Conservation (phyloP, 495 filamentous ascomycete species). For the Talaromyces proteolyticus region DNA sequence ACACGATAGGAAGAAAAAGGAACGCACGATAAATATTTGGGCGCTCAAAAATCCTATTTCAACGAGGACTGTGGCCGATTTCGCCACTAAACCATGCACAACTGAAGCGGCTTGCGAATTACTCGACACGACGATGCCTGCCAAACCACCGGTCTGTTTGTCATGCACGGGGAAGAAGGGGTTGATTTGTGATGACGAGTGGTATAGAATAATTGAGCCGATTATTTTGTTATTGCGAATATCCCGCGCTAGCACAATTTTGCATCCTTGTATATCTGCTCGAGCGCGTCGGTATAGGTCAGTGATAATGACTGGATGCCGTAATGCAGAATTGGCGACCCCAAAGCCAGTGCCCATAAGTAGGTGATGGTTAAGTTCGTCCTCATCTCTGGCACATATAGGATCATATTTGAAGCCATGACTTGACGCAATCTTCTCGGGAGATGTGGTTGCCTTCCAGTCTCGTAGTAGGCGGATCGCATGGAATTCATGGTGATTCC, state of each 20-base stretch:
- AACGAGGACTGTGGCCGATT: not conserved
- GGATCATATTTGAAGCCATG: conserved; percentile 1
- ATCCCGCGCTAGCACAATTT: conserved; percentile 1
- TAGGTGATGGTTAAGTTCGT: conserved; percentile 2
- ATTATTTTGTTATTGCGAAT: not conserved
- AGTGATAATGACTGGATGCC: not conserved
- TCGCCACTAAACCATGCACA: not conserved
- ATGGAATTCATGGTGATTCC: conserved; percentile 5
- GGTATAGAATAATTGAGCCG: conserved; percentile 3
- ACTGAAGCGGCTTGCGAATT: not conserved
- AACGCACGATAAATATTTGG: conserved; percentile 3
- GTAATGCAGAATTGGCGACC: not conserved
- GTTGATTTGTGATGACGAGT: conserved; percentile 4
- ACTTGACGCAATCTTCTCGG: not conserved
- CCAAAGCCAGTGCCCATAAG: conserved; percentile 2
- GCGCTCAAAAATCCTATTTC: conserved; percentile 3
- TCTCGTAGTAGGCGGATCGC: not conserved
- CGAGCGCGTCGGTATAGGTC: conserved; percentile 3
- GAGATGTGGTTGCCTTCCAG: not conserved
- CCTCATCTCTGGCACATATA: not conserved
- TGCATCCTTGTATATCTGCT: conserved; percentile 1
- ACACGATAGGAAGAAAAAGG: no score
- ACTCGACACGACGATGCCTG: not conserved
- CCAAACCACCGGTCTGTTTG: not conserved
- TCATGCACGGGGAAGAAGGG: conserved; percentile 1